A percentile compares a stretch with the other conserved stretches of the same genome.
phyloP scores from a whole-genome alignment of 257 asterid genomes.

The Ligustrum vulgare region DNA sequence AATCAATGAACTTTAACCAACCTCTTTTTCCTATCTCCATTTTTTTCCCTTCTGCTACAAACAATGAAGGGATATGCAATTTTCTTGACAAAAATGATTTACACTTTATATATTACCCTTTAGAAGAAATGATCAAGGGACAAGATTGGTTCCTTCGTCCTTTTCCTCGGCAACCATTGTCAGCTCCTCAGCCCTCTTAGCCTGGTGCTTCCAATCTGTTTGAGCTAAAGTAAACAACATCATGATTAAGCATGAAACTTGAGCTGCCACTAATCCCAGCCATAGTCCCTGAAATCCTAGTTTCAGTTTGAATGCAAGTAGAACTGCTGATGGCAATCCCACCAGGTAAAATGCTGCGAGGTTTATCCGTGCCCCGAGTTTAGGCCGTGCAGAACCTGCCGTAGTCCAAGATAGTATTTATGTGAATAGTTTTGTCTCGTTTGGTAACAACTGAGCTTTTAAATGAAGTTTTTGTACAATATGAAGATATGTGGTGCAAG shows the following conservation, averaged over 20 bases:
- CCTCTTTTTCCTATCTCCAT: neutral
- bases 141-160: conserved; percentile 49
- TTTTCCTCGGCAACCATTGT: conserved; percentile 37
- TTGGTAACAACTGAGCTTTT: neutral
- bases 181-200: conserved; percentile 69
- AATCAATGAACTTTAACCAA: neutral
- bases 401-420: neutral
- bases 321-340: conserved; percentile 68
- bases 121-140: conserved; percentile 28
- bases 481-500: too few relatives aligned
- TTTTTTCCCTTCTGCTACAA: neutral
- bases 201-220: conserved; percentile 79
- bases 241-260: conserved; percentile 48
- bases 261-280: conserved; percentile 79
- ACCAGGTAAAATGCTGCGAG: conserved; percentile 75
- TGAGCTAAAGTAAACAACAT: conserved; percentile 54
- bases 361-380: conserved; percentile 66
- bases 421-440: neutral
- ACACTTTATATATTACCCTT: neutral
- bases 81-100: neutral
- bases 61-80: neutral
- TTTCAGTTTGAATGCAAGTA: conserved; percentile 55
- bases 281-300: conserved; percentile 72
- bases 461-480: neutral
- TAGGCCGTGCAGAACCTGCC: conserved; percentile 78